These are phyloP conservation scores for Piper longum DNA, from an alignment of 164 flowering plant genomes.

Conservation along the genomic window DNA sequence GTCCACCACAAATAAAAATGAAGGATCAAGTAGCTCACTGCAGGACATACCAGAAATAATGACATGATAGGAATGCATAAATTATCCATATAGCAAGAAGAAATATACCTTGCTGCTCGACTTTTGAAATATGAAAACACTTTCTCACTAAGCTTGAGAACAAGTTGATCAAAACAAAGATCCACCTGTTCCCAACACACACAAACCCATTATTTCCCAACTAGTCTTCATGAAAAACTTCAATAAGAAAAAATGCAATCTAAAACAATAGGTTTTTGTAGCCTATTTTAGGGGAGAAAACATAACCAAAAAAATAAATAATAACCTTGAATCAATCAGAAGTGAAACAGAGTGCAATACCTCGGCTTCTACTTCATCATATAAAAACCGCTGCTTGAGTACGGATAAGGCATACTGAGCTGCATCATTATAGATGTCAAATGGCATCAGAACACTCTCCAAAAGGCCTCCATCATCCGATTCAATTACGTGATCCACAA, in stretches of 20 bases:
- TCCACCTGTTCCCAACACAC: slow-evolving; percentile 62
- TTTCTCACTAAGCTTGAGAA: slow-evolving; percentile 59
- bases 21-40: slow-evolving; percentile 91
- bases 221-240: too few relatives aligned
- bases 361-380: slow-evolving; percentile 99
- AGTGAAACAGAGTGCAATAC: too few relatives aligned
- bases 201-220: slow-evolving; percentile 50
- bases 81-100: background rate
- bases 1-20: slow-evolving; percentile 85
- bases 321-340: too few relatives aligned
- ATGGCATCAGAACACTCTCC: slow-evolving; percentile 80
- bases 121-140: slow-evolving; percentile 90
- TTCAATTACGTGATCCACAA: slow-evolving; percentile 74
- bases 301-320: too few relatives aligned
- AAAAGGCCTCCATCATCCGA: slow-evolving; percentile 69
- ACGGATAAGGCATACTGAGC: slow-evolving; percentile 80
- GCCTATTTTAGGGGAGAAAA: too few relatives aligned
- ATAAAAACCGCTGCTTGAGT: slow-evolving; percentile 87
- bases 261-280: too few relatives aligned
- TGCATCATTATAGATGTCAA: slow-evolving; percentile 95
- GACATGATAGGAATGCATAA: background rate
- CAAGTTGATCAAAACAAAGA: slow-evolving; percentile 91
- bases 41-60: slow-evolving; percentile 5
- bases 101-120: slow-evolving; percentile 79
- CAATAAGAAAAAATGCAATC: too few relatives aligned